Evolutionary conservation across 163 green algal genomes (phyloP).

Genomic region (Scenedesmus sp.): DNA sequence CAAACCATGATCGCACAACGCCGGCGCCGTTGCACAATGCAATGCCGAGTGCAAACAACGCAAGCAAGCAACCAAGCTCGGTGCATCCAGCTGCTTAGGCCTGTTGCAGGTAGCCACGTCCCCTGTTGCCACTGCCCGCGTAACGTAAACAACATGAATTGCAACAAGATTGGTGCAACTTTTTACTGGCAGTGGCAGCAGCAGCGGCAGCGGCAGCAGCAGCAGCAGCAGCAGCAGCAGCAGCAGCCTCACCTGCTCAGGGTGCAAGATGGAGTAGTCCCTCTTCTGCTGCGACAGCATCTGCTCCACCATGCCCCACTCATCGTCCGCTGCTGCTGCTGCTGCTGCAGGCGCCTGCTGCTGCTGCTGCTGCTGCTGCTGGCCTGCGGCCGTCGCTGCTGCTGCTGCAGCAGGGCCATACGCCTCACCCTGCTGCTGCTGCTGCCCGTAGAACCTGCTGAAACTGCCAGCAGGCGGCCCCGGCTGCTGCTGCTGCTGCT

Average conservation of each 20-base stretch:
- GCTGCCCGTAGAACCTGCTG: conserved; percentile 28
- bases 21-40: too few species aligned
- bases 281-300: conserved; percentile 16
- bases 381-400: neutral
- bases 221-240: neutral
- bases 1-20: too few species aligned
- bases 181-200: too few species aligned
- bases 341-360: neutral
- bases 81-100: too few species aligned
- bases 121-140: too few species aligned
- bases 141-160: too few species aligned
- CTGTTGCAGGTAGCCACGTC: too few species aligned
- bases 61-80: too few species aligned
- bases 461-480: neutral
- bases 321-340: conserved; percentile 2
- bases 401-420: neutral
- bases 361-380: neutral
- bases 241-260: conserved; percentile 24
- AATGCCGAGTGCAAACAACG: too few species aligned
- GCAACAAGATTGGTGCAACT: too few species aligned
- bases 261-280: conserved; percentile 42
- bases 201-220: neutral
- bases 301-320: conserved; percentile 44
- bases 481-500: conserved; percentile 35
- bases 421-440: conserved; percentile 28